These are phyloP conservation scores for Chlamydomonas incerta DNA, from an alignment of 139 green algal species.

Conservation along the genomic window DNA sequence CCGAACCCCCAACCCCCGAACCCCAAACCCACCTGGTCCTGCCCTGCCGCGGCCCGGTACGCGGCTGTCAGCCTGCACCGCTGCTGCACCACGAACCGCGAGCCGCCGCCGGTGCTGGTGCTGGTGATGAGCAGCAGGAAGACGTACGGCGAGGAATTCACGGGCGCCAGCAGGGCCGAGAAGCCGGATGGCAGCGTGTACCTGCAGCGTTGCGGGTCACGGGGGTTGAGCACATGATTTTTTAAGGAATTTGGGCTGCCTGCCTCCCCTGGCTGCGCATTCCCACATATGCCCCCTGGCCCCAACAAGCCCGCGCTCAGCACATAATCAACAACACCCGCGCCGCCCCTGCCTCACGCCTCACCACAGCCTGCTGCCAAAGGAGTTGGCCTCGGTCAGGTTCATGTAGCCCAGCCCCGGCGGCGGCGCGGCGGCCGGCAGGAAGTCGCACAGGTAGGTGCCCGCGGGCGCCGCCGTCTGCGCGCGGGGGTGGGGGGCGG, in stretches of 20 bases:
- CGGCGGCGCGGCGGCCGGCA: not conserved
- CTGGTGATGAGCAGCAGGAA: conserved; percentile 1
- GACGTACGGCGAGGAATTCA: not conserved
- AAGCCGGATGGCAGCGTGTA: not conserved
- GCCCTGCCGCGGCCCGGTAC: not conserved
- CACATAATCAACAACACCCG: no score
- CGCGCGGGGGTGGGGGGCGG: no score
- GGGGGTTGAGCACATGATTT: no score
- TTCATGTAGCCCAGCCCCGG: conserved; percentile 6
- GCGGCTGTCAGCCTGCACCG: not conserved
- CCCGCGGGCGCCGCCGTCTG: not conserved
- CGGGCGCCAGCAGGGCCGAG: not conserved
- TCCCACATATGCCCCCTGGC: no score
- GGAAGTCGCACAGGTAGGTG: conserved; percentile 15
- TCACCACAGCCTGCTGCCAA: not conserved
- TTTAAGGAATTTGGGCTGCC: no score
- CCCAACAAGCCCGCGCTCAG: no score
- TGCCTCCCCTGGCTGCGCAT: no score
- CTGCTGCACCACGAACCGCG: not conserved
- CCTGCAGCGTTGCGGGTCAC: no score
- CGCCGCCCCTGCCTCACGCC: no score
- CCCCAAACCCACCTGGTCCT: no score
- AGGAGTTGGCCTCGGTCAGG: not conserved
- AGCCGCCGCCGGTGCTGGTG: not conserved
- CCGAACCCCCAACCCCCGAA: no score